Conservation (phyloP, 2,329 filamentous ascomycete species). For the Thelonectria olida region DNA sequence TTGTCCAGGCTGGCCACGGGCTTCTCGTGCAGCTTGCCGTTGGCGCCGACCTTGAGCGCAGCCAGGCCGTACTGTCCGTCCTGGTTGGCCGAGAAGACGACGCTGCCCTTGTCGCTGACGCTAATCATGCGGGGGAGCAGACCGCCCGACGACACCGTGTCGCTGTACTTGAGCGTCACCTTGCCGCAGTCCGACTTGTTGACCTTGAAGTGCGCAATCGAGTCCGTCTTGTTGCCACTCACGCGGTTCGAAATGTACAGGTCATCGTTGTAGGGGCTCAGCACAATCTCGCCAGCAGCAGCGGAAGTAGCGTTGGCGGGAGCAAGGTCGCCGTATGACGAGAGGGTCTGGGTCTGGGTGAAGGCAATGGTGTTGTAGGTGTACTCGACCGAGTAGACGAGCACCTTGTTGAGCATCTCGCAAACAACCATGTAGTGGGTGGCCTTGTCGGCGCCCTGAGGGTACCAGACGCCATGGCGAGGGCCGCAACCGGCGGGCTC, state of each 20-base stretch:
- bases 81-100: constrained; percentile 60
- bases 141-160: constrained; percentile 48
- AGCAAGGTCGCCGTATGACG: constrained; percentile 50
- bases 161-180: constrained; percentile 45
- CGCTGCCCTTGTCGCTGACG: constrained; percentile 44
- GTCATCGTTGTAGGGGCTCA: constrained; percentile 53
- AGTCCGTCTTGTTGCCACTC: constrained; percentile 55
- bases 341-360: constrained; percentile 48
- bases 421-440: constrained; percentile 59
- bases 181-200: constrained; percentile 29
- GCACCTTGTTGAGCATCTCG: constrained; percentile 56
- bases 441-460: constrained; percentile 41
- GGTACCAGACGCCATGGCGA: constrained; percentile 60
- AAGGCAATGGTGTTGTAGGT: constrained; percentile 47
- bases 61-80: constrained; percentile 51
- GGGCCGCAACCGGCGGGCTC: constrained; percentile 55
- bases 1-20: constrained; percentile 39
- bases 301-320: constrained; percentile 49
- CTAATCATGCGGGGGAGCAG: constrained; percentile 58
- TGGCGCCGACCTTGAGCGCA: constrained; percentile 46
- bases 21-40: constrained; percentile 42
- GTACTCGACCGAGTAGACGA: constrained; percentile 55
- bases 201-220: constrained; percentile 57
- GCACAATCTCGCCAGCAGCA: constrained; percentile 56
- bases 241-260: constrained; percentile 63